These are phyloP conservation scores for Mycena crocata DNA, from an alignment of 768 basidiomycete genomes.

Conservation along the genomic window DNA sequence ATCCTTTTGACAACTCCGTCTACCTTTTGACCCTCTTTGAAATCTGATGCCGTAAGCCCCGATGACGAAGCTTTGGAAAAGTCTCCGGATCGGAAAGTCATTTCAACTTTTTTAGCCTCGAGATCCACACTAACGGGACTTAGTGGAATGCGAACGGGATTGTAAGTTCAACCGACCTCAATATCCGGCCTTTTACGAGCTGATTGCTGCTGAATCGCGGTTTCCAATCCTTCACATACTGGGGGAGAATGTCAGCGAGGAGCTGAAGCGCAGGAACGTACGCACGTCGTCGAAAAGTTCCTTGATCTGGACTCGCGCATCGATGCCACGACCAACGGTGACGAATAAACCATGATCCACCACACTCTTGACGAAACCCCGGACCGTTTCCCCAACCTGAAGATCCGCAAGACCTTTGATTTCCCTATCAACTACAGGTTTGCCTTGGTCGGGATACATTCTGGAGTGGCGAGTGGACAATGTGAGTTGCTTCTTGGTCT, in stretches of 20 bases:
- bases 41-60: conserved; percentile 61
- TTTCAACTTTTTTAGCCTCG: conserved; percentile 84
- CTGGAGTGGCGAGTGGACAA: conserved; percentile 86
- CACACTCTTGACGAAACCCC: conserved; percentile 92
- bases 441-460: conserved; percentile 62
- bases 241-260: conserved; percentile 20
- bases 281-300: conserved; percentile 89
- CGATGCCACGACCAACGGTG: conserved; percentile 82
- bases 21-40: conserved; percentile 79
- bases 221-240: conserved; percentile 99
- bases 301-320: conserved; percentile 92
- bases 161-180: conserved; percentile 59
- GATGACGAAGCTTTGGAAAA: conserved; percentile 52
- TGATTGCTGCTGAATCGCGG: conserved; percentile 81
- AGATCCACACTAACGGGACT: conserved; percentile 68
- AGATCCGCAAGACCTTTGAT: conserved; percentile 71
- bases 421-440: conserved; percentile 73
- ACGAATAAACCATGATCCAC: conserved; percentile 92
- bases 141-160: conserved; percentile 10
- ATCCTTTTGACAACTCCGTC: conserved; percentile 71
- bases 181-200: conserved; percentile 86
- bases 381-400: conserved; percentile 77
- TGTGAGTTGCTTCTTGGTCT: conserved; percentile 72
- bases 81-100: conserved; percentile 85
- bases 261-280: conserved; percentile 42